Evolutionary conservation across 2,329 filamentous ascomycete species (phyloP).

Genomic region (Cyphellophora attinorum): DNA sequence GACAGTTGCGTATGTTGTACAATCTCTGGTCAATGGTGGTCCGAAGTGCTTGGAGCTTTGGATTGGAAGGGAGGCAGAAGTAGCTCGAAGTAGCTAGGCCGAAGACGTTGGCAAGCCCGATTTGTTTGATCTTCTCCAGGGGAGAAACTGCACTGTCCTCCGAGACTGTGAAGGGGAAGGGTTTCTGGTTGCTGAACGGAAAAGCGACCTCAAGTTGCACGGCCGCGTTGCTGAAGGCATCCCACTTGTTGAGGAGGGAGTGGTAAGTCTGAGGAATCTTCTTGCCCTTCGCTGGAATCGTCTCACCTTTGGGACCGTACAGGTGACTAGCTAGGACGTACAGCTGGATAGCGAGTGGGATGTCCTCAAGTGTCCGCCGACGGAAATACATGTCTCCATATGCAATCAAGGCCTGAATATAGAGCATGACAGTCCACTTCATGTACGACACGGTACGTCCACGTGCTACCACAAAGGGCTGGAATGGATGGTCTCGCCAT

Average conservation of each 20-base stretch:
- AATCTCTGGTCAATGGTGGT: constrained; percentile 23
- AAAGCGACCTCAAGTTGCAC: constrained; percentile 11
- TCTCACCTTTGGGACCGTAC: constrained; percentile 11
- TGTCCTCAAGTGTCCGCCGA: constrained; percentile 20
- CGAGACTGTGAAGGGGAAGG: neutral
- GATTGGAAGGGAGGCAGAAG: constrained; percentile 23
- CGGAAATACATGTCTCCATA: constrained; percentile 22
- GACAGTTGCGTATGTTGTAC: constrained; percentile 24
- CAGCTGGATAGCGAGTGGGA: constrained; percentile 21
- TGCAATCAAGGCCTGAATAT: constrained; percentile 23
- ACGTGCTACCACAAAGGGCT: constrained; percentile 19
- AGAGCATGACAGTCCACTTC: constrained; percentile 24
- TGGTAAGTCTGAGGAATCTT: constrained; percentile 4
- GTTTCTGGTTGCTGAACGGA: constrained; percentile 13
- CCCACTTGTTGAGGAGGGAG: constrained; percentile 10
- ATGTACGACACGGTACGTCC: constrained; percentile 21
- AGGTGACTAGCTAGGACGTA: constrained; percentile 22
- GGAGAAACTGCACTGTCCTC: neutral
- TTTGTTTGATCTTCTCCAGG: too few species aligned
- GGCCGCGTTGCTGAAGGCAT: constrained; percentile 18
- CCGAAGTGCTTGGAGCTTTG: constrained; percentile 15
- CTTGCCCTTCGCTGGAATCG: constrained; percentile 4
- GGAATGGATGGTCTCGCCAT: constrained; percentile 19
- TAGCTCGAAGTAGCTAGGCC: constrained; percentile 10
- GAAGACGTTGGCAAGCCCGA: constrained; percentile 1